Conservation (phyloP, 768 basidiomycete genomes). For the Leccinum aurantiacum region DNA sequence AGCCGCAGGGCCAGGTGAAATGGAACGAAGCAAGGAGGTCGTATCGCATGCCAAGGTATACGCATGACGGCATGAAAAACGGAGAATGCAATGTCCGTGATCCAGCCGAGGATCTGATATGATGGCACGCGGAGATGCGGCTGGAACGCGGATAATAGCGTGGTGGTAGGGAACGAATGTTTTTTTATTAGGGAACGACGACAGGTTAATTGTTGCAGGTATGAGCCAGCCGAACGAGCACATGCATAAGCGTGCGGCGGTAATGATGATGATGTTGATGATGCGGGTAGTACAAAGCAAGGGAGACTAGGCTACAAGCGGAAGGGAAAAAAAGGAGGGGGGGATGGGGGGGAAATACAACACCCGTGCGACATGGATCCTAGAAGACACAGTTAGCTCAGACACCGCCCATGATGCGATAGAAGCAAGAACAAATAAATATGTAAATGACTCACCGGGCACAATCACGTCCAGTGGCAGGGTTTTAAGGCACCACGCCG, state of each 20-base stretch:
- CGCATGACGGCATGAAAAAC: background rate
- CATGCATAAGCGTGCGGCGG: slow-evolving; percentile 9
- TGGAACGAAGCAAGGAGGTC: background rate
- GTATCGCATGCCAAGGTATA: background rate
- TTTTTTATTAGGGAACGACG: background rate
- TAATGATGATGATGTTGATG: background rate
- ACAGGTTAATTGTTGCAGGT: background rate
- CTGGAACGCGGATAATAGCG: background rate
- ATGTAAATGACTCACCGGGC: background rate
- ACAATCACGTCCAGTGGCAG: background rate
- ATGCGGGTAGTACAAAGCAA: background rate
- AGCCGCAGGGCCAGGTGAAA: background rate
- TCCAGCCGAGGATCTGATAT: background rate
- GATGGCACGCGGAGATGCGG: background rate
- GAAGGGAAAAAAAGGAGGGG: background rate
- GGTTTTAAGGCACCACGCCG: slow-evolving; percentile 11
- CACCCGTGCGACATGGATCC: background rate
- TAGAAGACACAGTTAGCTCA: background rate
- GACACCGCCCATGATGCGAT: background rate
- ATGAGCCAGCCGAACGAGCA: background rate
- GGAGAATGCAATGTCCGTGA: background rate
- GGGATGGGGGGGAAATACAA: background rate
- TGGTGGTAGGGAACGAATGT: background rate
- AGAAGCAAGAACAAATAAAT: background rate
- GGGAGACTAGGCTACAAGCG: background rate